Evolutionary conservation across 495 filamentous ascomycete genomes (phyloP).

Genomic region (Glarea lozoyensis): DNA sequence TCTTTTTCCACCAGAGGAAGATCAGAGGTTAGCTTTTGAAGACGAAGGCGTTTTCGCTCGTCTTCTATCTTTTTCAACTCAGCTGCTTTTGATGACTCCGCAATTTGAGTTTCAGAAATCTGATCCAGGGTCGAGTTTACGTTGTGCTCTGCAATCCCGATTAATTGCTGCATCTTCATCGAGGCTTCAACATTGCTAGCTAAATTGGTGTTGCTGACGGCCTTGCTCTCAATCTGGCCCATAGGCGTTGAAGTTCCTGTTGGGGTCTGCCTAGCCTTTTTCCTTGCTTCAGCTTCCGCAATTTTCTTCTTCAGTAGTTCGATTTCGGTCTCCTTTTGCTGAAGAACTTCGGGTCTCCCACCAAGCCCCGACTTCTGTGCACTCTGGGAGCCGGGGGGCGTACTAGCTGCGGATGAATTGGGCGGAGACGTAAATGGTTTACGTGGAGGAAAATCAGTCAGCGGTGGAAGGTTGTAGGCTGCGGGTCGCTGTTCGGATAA

Average conservation of each 20-base stretch:
- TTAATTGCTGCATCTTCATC: constrained; percentile 13
- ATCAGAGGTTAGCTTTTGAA: constrained; percentile 46
- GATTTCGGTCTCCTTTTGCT: constrained; percentile 59
- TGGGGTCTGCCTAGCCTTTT: constrained; percentile 14
- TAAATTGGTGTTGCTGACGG: not conserved
- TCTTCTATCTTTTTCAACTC: constrained; percentile 22
- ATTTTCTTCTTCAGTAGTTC: constrained; percentile 67
- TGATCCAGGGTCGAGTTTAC: constrained; percentile 8
- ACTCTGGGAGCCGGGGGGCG: constrained; percentile 23
- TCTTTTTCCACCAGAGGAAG: constrained; percentile 48
- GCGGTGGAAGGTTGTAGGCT: constrained; percentile 34
- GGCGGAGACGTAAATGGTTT: constrained; percentile 28
- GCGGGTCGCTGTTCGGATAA: constrained; percentile 23
- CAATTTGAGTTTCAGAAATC: constrained; percentile 8
- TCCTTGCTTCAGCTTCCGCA: constrained; percentile 64
- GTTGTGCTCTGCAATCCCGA: constrained; percentile 8
- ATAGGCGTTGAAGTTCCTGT: constrained; percentile 17
- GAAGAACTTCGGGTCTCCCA: constrained; percentile 46
- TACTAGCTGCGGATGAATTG: constrained; percentile 25
- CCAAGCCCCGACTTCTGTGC: constrained; percentile 9
- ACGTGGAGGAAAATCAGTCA: constrained; percentile 27
- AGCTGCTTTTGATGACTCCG: constrained; percentile 10
- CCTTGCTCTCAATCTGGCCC: not conserved
- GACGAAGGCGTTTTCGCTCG: constrained; percentile 32
- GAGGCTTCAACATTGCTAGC: constrained; percentile 15